Evolutionary conservation across 345 rosid genomes (phyloP), one percentile per base, ranked within the genome.

Genomic region (Brassica carinata): DNA sequence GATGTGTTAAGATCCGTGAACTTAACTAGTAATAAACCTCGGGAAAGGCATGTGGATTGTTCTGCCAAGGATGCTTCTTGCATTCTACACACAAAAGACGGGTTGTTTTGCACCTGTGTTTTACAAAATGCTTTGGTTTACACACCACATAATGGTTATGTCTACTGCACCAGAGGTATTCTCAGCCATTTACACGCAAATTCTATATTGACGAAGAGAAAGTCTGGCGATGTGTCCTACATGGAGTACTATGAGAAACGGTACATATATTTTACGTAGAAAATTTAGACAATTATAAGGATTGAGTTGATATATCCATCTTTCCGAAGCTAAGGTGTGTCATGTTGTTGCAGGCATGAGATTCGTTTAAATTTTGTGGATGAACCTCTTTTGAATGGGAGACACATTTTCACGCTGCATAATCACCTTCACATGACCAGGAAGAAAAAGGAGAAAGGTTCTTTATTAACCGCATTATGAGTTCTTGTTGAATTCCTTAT

Each of bases 121-220:
- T 76, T 90, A 71, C 72, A 81, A 77, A 81, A 92, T 76, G 90
- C 93, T 9, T 73, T 96, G 84, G 91, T 92, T 26, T 86, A 13
- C 82, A 89, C 99, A 1, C 97, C 99, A 3, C 97, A 96, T 71
- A 96, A 83, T 58, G 91, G 89, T 57, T 65, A 45, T 0, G 17
- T 89, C 15, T 96, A 93, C 79, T 91, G 89, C 77, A 81, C 90
- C 33, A 73, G 75, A 2, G 93, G 88, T 9, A 18, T 83, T 77
- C 84, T 75, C 19, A 72, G 87, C n/a, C 67, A 86, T 72, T 33
- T 91, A 78, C 74, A 89, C 55, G 89, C 86, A 11, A 86, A 85
- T 65, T 93, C 99, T 2, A 30, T 51, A 48, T 30, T 93, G 81
- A 84, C 6, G 26, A 72, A 61, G 75, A 85, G 87, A 72, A 76